These are phyloP conservation scores for Serendipita indica DNA, from an alignment of 768 basidiomycete genomes.

Conservation along the genomic window DNA sequence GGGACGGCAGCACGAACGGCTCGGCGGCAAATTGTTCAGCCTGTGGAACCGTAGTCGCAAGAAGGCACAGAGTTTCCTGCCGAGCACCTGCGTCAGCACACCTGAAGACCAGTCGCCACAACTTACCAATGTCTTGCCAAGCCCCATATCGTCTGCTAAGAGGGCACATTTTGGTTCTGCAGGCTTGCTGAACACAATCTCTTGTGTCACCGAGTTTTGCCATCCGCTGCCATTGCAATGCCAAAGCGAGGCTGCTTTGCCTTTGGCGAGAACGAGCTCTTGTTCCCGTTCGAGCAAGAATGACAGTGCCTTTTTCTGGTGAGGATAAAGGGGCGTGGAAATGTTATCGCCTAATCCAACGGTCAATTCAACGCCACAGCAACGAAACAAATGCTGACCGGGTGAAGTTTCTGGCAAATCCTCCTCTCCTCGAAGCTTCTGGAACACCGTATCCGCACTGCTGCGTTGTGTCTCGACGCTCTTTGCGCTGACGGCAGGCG, in stretches of 20 bases:
- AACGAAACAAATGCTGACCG: conserved; percentile 36
- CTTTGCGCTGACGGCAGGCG: conserved; percentile 45
- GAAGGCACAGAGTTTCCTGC: conserved; percentile 27
- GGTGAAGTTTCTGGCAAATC: conserved; percentile 79
- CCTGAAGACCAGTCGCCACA: background rate
- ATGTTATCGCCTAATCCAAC: conserved; percentile 30
- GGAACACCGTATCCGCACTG: conserved; percentile 90
- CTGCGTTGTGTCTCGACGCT: conserved; percentile 82
- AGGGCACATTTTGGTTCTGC: conserved; percentile 73
- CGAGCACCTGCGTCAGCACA: background rate
- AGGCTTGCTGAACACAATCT: conserved; percentile 53
- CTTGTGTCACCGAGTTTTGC: conserved; percentile 75
- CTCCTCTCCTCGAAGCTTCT: conserved; percentile 71
- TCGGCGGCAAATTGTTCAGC: conserved; percentile 50
- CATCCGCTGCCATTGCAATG: conserved; percentile 37
- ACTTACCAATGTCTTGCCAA: conserved; percentile 3
- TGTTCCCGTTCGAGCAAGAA: conserved; percentile 83
- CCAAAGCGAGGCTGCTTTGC: conserved; percentile 60
- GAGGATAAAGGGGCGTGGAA: conserved; percentile 80
- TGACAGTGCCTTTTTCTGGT: conserved; percentile 95
- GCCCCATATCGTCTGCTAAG: conserved; percentile 86
- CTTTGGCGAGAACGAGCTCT: conserved; percentile 39
- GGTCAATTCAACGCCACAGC: background rate
- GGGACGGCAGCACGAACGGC: conserved; percentile 34
- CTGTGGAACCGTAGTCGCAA: conserved; percentile 66